Base-by-base conservation (phyloP, 805 yeast species). In the Barnettozyma siamensis region DNA sequence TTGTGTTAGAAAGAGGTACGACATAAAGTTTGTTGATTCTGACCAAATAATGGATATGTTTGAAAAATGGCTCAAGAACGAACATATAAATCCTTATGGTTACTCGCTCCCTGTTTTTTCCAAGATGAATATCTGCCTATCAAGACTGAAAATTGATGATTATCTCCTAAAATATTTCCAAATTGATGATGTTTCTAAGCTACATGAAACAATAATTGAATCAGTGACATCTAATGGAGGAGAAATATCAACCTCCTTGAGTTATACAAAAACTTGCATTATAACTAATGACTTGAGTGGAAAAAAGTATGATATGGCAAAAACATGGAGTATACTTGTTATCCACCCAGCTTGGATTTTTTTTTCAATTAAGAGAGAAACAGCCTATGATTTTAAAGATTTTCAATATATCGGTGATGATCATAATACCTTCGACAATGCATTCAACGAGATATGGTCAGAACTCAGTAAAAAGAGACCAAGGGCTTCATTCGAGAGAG, bases 11-110 rank as follows among this genome's bases (percentile, higher is more conserved):
- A 64, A 67, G 42, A 60, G 86, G 41, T 62, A 64, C 37, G 89
- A 84, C 59, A 69, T 87, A 26, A 59, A 58, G 33, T 77, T 86
- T 49, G 55, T 86, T 15, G 55, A 61, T 11, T 72, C 78, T 0
- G 66, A 69, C 3, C 60, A 72, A 7, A 62, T 85, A 7, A 51
- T 60, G 18, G 58, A 56, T 17, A 48, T 78, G 10, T 69, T 78
- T 49, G 62, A 64, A 13, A 58, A 59, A 6, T 83, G 88, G 88
- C 51, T 68, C 11, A 51, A 62, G 18, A 84, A 82, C 41, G 48
- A 30, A 32, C 20, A 16, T 16, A 60, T 50, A 37, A 46, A 63
- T 35, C 33, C 53, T 7, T 57, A 58, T 26, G 38, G 43, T 5
- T 62, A 60, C 40, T 24, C 48, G 26, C 48, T 77, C 45, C 69